Base-by-base conservation (phyloP, 208 protist species). In the Acanthamoeba divionensis region DNA sequence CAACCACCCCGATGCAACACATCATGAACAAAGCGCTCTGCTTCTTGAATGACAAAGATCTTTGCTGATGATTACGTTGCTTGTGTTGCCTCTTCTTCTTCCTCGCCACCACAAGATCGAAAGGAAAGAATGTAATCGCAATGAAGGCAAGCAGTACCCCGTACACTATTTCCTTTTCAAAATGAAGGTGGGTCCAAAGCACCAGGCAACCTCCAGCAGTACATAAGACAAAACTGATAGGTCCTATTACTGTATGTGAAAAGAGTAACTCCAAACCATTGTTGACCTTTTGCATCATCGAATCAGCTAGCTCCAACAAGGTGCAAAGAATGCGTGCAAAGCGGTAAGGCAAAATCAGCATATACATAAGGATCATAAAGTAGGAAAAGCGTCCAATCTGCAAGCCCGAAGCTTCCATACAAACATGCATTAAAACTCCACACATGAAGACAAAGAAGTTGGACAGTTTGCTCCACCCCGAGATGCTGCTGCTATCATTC, bases 311-410 rank as follows among this genome's bases (percentile, higher is more conserved):
- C 12, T n/a, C 47, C 71, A 80, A 36, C 13, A 24, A 13, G 8
- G 45, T 21, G n/a, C 10, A 26, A 9, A 80, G 45, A 1, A 5
- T 50, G 45, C 26, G 9, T 1, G 24, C 24, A 29, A 80, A 33
- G 13, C 44, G 7, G 44, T n/a, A 7, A 5, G 71, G 71, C 45
- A 80, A 50, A 2, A 80, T 24, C 10, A 80, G 71, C 13, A 57
- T 24, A n/a, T 80, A 80, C 13, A 80, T 15, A 5, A 80, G 26
- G 47, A 29, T 50, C 71, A 80, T 80, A 50, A 80, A 80, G 45
- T 80, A 80, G 45, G 71, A 80, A 31, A 80, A 80, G 47, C 60
- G 71, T 10, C 71, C 71, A 24, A 80, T 80, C 71, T 80, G 71
- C 44, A 80, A 18, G 24, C 71, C 71, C 45, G 71, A 80, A 7